These are phyloP conservation scores for Aspergillus chevalieri DNA, from an alignment of 2,329 filamentous ascomycete genomes.

Conservation along the genomic window DNA sequence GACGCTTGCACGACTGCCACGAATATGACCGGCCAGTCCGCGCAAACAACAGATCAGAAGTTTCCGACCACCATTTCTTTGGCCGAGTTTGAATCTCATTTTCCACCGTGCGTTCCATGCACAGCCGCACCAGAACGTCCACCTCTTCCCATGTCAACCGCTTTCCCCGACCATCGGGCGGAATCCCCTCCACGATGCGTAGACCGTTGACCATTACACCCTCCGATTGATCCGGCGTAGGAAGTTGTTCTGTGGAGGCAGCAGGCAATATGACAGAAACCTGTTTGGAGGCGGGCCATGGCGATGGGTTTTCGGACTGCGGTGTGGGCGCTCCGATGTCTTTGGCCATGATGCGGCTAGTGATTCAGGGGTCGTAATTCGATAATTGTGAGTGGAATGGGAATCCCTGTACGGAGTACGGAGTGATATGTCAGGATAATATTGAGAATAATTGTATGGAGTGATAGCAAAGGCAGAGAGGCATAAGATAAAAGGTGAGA, in stretches of 20 bases:
- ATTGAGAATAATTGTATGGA: too few species aligned
- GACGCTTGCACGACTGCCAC: constrained; percentile 23
- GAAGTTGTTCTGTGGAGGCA: background rate
- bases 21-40: constrained; percentile 20
- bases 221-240: constrained; percentile 2
- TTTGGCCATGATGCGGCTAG: too few species aligned
- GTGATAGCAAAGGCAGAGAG: background rate
- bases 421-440: too few species aligned
- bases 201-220: background rate
- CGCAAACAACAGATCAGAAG: constrained; percentile 10
- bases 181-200: background rate
- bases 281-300: constrained; percentile 2
- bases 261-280: background rate
- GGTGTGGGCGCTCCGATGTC: constrained; percentile 4
- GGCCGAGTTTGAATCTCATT: constrained; percentile 9
- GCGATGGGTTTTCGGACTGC: constrained; percentile 6
- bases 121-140: constrained; percentile 12
- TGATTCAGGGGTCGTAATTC: too few species aligned
- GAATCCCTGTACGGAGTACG: too few species aligned
- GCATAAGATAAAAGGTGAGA: background rate
- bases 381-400: too few species aligned
- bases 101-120: constrained; percentile 9
- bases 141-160: constrained; percentile 14
- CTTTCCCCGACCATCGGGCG: constrained; percentile 5
- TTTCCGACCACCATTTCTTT: constrained; percentile 18